Base-by-base conservation (phyloP, 176 grass and related monocot species). In the Lolium rigidum region DNA sequence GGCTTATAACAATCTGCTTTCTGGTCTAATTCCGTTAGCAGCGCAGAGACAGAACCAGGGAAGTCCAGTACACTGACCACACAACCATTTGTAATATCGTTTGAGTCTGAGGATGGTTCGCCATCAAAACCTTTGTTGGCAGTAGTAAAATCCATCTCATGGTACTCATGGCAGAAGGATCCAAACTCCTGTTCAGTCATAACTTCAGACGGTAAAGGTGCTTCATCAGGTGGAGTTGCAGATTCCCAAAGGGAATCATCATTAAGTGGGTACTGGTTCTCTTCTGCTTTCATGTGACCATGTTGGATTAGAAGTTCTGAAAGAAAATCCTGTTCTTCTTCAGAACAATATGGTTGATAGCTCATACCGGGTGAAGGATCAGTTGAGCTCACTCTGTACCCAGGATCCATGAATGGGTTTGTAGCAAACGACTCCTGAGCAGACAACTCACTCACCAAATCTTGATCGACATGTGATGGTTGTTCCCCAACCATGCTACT, bases 201-300 rank as follows among this genome's bases (percentile, higher is more conserved):
- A 84, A 82, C 25, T 89, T 87, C 77, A 80, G 88, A 84, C 62
- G 80, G 70, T 66, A 90, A 90, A 20, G 70, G 86, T 41, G 48
- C 77, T 87, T 94, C 92, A 73, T 88, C 77, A 78, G 92, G 83
- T 86, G 83, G 88, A 79, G 89, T 86, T 79, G 88, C 90, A 84
- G 88, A 68, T 88, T 92, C 92, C 88, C 90, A 92, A 68, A 97
- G 86, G 51, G 91, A 87, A 90, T 92, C 86, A 82, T 28, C 57
- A 65, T 16, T 65, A 89, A 82, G 43, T 41, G 43, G 26, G 86
- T 26, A 78, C 67, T 49, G n/a, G 9, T 91, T 57, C 46, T 86
- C 71, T 58, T 85, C 66, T 87, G 18, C 67, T 79, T 78, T 68
- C 55, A 47, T 82, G 78, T 83, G n/a, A 70, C 47, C 79, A 70